phyloP scores from a whole-genome alignment of 1,284 basidiomycete genomes.

The Schizophyllum amplum region DNA sequence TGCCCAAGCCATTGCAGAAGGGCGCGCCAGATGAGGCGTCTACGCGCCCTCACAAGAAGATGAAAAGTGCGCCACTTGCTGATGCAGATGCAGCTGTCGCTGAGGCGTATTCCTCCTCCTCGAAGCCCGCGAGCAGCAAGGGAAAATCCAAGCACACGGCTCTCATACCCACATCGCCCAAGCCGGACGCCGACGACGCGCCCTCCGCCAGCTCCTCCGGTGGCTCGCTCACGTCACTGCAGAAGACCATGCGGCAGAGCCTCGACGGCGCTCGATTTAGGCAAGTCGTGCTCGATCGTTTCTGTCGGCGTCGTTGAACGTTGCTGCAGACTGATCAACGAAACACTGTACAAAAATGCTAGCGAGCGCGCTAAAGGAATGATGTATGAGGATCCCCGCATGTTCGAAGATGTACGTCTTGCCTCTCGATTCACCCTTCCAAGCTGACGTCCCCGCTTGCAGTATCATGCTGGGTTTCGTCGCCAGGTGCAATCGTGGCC shows the following conservation, averaged over 20 bases:
- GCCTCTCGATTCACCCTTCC: constrained; percentile 2
- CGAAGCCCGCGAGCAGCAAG: constrained; percentile 11
- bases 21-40: constrained; percentile 11
- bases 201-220: not conserved
- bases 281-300: constrained; percentile 28
- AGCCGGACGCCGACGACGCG: constrained; percentile 14
- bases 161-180: constrained; percentile 2
- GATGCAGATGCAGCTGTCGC: constrained; percentile 14
- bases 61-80: constrained; percentile 21
- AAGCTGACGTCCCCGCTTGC: constrained; percentile 7
- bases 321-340: constrained; percentile 70
- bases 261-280: constrained; percentile 82
- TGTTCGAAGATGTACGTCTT: constrained; percentile 30
- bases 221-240: constrained; percentile 54
- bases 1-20: constrained; percentile 23
- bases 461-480: constrained; percentile 91
- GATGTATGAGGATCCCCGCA: constrained; percentile 73
- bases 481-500: constrained; percentile 89
- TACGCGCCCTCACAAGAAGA: constrained; percentile 26
- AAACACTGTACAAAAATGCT: constrained; percentile 77
- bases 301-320: constrained; percentile 3
- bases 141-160: not conserved
- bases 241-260: constrained; percentile 68
- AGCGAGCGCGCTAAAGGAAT: constrained; percentile 68
- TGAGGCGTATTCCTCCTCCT: constrained; percentile 8